Evolutionary conservation across 2,329 filamentous ascomycete genomes (phyloP), one percentile per base, ranked within the genome.

Genomic region (Pestalotiopsis sp.): DNA sequence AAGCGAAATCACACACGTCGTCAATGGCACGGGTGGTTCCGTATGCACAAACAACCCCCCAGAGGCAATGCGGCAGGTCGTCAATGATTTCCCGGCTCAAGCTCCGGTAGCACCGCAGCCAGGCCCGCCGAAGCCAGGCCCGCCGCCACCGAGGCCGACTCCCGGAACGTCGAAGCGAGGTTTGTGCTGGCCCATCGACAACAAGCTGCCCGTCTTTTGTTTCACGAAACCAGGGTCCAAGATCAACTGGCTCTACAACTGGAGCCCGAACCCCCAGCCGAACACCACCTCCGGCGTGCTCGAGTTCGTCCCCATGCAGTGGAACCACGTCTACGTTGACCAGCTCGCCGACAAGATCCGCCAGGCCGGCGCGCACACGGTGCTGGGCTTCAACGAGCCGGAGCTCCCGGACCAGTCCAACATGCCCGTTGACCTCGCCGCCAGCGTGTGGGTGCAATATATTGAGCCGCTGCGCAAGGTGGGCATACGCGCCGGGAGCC

Each of bases 1-100:
- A 7, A 78, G 76, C 62, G 77, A 78, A 68, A 78, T 79, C 52
- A 75, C 68, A 23, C 77, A 79, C 59, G 72, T 79, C 11, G 71
- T 78, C 9, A 79, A 78, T 59, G 77, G 77, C 3, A 39, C 31
- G 27, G 77, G 77, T 41, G 73, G 61, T 2, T 71, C 74, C 11
- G 77, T 79, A 7, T 75, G 76, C 66, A 75, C 73, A 25, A 77
- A 75, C 64, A 69, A 64, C 2, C 77, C 77, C 2, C 75, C 75
- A 56, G 70, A 73, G 25, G 77, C 76, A 3, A 77, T 78, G 77
- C 75, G 77, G 31, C 77, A 78, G 27, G 59, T 39, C 12, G 59
- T 39, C n/a, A 62, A 62, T 3, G 59, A 62, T 71, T 62, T 62
- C 14, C 59, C 59, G 11, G 27, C 13, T 20, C 59, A 36, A 39